Conservation (phyloP, 768 basidiomycete genomes). For the Rhizopogon vulgaris region DNA sequence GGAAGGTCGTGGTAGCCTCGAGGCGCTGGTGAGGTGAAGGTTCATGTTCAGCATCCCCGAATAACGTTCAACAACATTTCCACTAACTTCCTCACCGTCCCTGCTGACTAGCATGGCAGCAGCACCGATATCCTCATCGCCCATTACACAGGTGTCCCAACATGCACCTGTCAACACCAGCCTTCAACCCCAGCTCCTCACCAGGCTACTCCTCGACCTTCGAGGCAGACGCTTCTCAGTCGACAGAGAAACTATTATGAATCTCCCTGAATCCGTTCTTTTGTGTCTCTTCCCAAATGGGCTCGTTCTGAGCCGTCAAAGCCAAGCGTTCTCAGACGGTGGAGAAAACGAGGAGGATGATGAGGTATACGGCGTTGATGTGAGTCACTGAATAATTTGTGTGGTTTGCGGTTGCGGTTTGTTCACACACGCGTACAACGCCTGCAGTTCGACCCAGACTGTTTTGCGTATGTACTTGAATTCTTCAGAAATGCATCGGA, state of each 20-base stretch:
- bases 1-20: conserved; percentile 18
- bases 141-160: conserved; percentile 53
- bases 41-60: conserved; percentile 14
- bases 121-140: conserved; percentile 42
- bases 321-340: conserved; percentile 65
- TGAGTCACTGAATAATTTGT: conserved; percentile 40
- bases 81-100: conserved; percentile 10
- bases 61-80: conserved; percentile 7
- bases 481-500: conserved; percentile 91
- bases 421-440: background rate
- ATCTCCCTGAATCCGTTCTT: conserved; percentile 93
- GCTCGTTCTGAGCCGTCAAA: conserved; percentile 85
- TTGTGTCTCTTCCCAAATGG: conserved; percentile 97
- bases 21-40: conserved; percentile 19
- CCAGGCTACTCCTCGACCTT: conserved; percentile 86
- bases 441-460: conserved; percentile 89
- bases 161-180: conserved; percentile 56
- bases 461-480: conserved; percentile 87
- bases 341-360: conserved; percentile 76
- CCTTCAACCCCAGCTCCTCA: conserved; percentile 82
- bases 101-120: conserved; percentile 29
- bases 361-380: conserved; percentile 94
- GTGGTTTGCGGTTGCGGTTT: background rate
- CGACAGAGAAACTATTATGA: conserved; percentile 97
- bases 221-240: conserved; percentile 89